Percentiles rank a stretch among this genome's conserved stretches.
phyloP scores from a whole-genome alignment of 768 basidiomycete genomes.

The Naematelia encephala region DNA sequence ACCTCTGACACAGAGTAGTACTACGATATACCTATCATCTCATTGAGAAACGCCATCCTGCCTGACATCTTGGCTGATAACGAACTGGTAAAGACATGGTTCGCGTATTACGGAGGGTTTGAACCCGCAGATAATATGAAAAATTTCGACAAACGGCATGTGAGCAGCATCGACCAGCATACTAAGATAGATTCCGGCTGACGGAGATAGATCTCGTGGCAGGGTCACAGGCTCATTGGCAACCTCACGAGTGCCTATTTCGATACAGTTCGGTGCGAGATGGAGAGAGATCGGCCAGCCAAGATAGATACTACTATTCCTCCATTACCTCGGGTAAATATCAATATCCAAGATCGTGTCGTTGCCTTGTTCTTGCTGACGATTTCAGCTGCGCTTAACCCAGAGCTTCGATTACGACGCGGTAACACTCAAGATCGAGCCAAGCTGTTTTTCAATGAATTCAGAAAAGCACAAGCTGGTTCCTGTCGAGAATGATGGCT shows the following conservation, averaged over 20 bases:
- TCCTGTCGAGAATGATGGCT: conserved; percentile 28
- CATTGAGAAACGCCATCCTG: conserved; percentile 41
- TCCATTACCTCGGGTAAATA: conserved; percentile 28
- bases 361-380: neutral
- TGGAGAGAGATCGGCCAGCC: conserved; percentile 21
- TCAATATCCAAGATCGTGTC: neutral
- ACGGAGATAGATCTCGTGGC: conserved; percentile 15
- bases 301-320: conserved; percentile 10
- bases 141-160: conserved; percentile 43
- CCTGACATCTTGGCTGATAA: conserved; percentile 32
- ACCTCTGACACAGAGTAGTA: conserved; percentile 14
- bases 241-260: conserved; percentile 31
- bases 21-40: conserved; percentile 47
- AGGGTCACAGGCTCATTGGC: conserved; percentile 31
- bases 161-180: too few relatives aligned
- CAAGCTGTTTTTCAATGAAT: conserved; percentile 34
- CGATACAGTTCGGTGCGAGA: conserved; percentile 32
- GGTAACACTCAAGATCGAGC: conserved; percentile 19
- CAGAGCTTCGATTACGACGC: conserved; percentile 21
- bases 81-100: conserved; percentile 20
- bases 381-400: conserved; percentile 21
- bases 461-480: conserved; percentile 23
- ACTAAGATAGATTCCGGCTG: too few relatives aligned
- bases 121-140: conserved; percentile 18
- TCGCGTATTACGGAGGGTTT: conserved; percentile 11